Evolutionary conservation across 257 asterid genomes (phyloP).

Genomic region (Verbascum thapsus): DNA sequence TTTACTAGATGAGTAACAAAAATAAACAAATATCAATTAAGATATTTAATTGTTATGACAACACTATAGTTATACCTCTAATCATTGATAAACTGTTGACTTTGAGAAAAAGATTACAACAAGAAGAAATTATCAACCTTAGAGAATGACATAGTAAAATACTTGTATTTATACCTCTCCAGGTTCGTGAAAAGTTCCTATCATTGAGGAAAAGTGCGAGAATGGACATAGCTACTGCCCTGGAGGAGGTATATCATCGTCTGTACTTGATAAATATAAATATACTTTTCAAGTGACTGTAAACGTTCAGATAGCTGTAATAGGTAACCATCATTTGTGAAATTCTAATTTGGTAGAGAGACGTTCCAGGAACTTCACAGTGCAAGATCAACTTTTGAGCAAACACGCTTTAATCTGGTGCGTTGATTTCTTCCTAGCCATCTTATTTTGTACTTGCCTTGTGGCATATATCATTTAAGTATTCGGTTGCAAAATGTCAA

Average conservation of each 20-base stretch:
- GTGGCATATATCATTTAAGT: conserved; percentile 13
- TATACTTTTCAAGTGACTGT: conserved; percentile 31
- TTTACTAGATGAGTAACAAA: no score
- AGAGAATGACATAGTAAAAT: no score
- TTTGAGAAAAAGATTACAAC: no score
- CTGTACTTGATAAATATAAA: conserved; percentile 25
- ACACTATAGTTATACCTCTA: no score
- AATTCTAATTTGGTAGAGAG: conserved; percentile 93
- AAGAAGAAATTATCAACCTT: no score
- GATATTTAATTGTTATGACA: no score
- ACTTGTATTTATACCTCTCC: conserved; percentile 29
- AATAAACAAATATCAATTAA: no score
- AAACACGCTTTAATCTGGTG: conserved; percentile 93
- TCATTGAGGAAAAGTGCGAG: conserved; percentile 87
- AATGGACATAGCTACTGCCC: conserved; percentile 71
- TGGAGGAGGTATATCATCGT: conserved; percentile 78
- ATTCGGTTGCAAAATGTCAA: conserved; percentile 4
- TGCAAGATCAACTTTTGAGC: conserved; percentile 84
- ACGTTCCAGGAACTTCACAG: conserved; percentile 97
- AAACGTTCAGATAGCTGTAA: conserved; percentile 53
- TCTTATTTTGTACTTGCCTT: conserved; percentile 10
- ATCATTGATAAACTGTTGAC: no score
- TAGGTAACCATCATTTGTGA: conserved; percentile 64
- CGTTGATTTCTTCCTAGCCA: conserved; percentile 33
- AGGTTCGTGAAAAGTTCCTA: conserved; percentile 92